These are phyloP conservation scores for Boletus sp. DNA, from an alignment of 768 basidiomycete genomes.

Conservation along the genomic window DNA sequence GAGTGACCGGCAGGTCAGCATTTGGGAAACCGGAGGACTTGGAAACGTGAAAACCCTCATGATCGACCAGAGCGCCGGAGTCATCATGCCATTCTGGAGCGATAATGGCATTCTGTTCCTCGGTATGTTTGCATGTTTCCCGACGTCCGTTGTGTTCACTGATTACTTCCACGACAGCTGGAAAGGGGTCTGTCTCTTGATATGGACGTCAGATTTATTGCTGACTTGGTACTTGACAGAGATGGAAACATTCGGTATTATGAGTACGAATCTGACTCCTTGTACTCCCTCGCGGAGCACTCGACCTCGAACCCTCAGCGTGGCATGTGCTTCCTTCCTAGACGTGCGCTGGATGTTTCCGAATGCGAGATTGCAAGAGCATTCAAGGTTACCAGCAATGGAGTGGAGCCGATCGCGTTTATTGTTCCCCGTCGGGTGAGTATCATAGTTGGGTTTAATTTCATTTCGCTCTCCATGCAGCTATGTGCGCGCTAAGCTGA, in stretches of 20 bases:
- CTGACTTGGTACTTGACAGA: slow-evolving; percentile 37
- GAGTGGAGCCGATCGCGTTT: slow-evolving; percentile 90
- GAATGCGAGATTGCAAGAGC: slow-evolving; percentile 96
- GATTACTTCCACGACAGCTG: slow-evolving; percentile 44
- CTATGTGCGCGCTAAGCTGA: not conserved
- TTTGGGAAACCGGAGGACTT: slow-evolving; percentile 87
- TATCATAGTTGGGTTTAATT: not conserved
- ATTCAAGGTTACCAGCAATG: slow-evolving; percentile 75
- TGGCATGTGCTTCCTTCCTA: slow-evolving; percentile 95
- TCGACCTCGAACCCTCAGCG: slow-evolving; percentile 91
- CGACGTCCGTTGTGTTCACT: not conserved
- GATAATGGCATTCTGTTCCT: slow-evolving; percentile 91
- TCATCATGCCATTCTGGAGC: slow-evolving; percentile 96
- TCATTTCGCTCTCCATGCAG: not conserved
- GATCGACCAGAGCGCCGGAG: slow-evolving; percentile 89
- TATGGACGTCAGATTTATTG: not conserved
- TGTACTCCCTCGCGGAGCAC: slow-evolving; percentile 77
- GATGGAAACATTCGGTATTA: slow-evolving; percentile 99
- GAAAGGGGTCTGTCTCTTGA: slow-evolving; percentile 68
- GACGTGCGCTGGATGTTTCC: slow-evolving; percentile 80
- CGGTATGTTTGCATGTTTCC: slow-evolving; percentile 38
- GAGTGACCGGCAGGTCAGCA: slow-evolving; percentile 85
- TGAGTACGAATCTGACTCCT: slow-evolving; percentile 86
- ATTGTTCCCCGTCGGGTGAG: slow-evolving; percentile 89
- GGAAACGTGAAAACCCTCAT: slow-evolving; percentile 70